Evolutionary conservation across 768 basidiomycete genomes (phyloP).

Genomic region (Lanmaoa pseudosensibilis): DNA sequence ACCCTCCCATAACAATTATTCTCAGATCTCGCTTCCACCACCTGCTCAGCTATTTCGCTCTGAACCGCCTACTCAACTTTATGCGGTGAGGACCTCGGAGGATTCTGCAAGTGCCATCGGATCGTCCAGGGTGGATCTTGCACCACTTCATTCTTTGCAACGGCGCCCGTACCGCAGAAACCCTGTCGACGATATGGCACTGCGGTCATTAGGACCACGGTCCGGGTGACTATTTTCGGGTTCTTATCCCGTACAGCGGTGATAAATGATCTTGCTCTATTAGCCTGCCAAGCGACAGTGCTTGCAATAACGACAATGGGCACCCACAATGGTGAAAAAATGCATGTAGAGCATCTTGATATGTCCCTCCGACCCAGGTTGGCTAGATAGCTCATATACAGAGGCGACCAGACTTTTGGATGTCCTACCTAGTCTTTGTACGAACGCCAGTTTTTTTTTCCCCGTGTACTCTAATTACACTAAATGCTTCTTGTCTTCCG

Average conservation of each 20-base stretch:
- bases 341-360: neutral
- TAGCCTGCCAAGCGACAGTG: slow-evolving; percentile 15
- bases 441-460: neutral
- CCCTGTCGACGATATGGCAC: slow-evolving; percentile 59
- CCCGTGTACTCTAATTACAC: slow-evolving; percentile 18
- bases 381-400: neutral
- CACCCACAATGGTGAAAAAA: slow-evolving; percentile 6
- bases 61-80: slow-evolving; percentile 30
- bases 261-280: slow-evolving; percentile 21
- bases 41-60: slow-evolving; percentile 31
- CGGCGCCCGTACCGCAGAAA: slow-evolving; percentile 61
- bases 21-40: slow-evolving; percentile 35
- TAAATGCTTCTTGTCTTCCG: slow-evolving; percentile 11
- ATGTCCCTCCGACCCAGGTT: neutral
- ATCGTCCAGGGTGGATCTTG: slow-evolving; percentile 44
- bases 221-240: slow-evolving; percentile 36
- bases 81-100: slow-evolving; percentile 28
- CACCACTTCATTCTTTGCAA: slow-evolving; percentile 55
- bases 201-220: slow-evolving; percentile 48
- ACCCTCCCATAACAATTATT: slow-evolving; percentile 9
- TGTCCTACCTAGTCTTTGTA: neutral
- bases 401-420: neutral
- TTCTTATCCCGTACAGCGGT: slow-evolving; percentile 17
- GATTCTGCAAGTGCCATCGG: slow-evolving; percentile 22
- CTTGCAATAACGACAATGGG: slow-evolving; percentile 6